Evolutionary conservation across 2,329 filamentous ascomycete species (phyloP), one percentile per base, ranked within the genome.

Genomic region (Fusarium stilboides): DNA sequence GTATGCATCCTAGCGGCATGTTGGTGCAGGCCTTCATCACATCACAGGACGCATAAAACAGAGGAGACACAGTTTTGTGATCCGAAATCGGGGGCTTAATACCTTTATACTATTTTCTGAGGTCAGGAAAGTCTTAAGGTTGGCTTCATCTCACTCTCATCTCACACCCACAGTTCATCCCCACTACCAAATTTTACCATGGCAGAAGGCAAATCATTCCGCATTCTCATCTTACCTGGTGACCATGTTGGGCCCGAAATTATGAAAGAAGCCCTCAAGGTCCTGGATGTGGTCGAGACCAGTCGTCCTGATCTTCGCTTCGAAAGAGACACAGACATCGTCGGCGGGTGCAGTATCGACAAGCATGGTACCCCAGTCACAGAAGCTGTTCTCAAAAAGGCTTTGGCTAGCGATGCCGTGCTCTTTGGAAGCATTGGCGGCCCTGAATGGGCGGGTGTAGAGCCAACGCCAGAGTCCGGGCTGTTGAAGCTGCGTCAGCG

Each of bases 391-490:
- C 76, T 84, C 6, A 74, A 80, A 24, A 79, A 81, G 53, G 82
- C 82, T 8, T 71, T 72, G 15, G 47, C 75, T 6, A 82, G 74
- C 15, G 81, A 85, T 57, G 83, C 83, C 3, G 81, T 85, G 1
- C 81, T 85, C 49, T 83, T 85, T 60, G 83, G 83, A 17, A 80
- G 79, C 64, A 80, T 84, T 19, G 83, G 83, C n/a, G 83, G 83
- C 6, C 83, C 83, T 3, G 79, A 84, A 70, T 85, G 83, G 83
- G 81, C 79, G 0, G 72, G 72, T 4, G 72, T 66, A 1, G 73
- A 78, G 12, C 81, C 80, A 4, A 82, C 80, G n/a, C 82, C 83
- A 3, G 82, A 85, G 60, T 79, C 79, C n/a, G 83, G 81, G 3
- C 72, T 83, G 26, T 71, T 84, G 31, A 76, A 77, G 45, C 78